Evolutionary conservation across 768 basidiomycete genomes (phyloP), one percentile per base, ranked within the genome.

Genomic region (Lentinula boryana): DNA sequence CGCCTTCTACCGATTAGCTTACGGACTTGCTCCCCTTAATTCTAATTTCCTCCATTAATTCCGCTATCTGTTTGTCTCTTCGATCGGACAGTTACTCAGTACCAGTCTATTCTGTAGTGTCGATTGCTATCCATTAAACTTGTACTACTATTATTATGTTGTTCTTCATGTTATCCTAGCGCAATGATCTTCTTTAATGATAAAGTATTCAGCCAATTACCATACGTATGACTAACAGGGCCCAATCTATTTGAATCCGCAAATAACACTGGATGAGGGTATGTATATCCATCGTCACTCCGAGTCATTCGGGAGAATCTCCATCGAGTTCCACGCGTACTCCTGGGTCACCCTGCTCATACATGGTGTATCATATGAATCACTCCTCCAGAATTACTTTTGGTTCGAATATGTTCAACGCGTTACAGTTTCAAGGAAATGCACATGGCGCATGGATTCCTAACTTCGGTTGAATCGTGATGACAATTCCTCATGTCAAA

Each of bases 61-160:
- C 52, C 13, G 53, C n/a, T 54, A 54, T 54, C 8, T 38, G n/a
- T 40, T 56, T 44, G 46, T 48, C 55, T 56, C 18, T 56, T 55
- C 38, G 40, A 43, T 56, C 33, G 53, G 53, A 54, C 53, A 54
- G 12, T 35, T 54, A 32, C 12, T 33, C 27, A 52, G 16, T 48
- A 48, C 43, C 16, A 44, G 49, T 50, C 31, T 53, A 40, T 55
- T 40, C 23, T 56, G 40, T 40, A 56, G 40, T 27, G 55, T 56
- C 32, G 35, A 54, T 54, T 36, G 53, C 32, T 54, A 36, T 36
- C 16, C 21, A 41, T 56, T 56, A 38, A 13, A 41, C 40, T 41
- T 56, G 53, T 54, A 52, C 8, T 54, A 38, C 18, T 40, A 51
- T 32, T 35, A 33, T 33, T 27, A 35, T 32, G 31, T 13, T 16